These are phyloP conservation scores for Phytophthora cactorum DNA, from an alignment of 352 stramenopile genomes.

Conservation along the genomic window DNA sequence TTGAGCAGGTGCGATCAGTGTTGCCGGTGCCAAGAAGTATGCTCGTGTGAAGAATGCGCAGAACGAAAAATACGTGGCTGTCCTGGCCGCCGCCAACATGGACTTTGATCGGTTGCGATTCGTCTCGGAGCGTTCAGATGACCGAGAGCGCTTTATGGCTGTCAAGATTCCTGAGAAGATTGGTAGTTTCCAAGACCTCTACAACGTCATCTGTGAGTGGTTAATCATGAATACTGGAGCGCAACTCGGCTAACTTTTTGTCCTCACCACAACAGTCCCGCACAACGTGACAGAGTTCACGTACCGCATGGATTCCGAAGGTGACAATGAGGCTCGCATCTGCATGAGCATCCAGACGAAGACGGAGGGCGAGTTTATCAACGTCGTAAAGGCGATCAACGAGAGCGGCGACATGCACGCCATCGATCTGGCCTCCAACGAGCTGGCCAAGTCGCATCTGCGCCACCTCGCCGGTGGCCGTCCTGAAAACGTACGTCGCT, in stretches of 20 bases:
- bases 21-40: constrained; percentile 97
- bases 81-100: constrained; percentile 99
- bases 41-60: constrained; percentile 49
- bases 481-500: constrained; percentile 57
- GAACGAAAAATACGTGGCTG: constrained; percentile 92
- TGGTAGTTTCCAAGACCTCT: constrained; percentile 90
- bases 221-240: background rate
- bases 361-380: constrained; percentile 61
- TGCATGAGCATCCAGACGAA: constrained; percentile 97
- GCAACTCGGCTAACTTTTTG: constrained; percentile 1
- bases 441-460: constrained; percentile 96
- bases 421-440: constrained; percentile 94
- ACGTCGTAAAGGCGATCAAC: constrained; percentile 78
- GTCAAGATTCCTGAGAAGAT: constrained; percentile 96
- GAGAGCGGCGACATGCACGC: constrained; percentile 86
- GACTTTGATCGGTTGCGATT: constrained; percentile 99
- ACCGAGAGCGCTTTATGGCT: constrained; percentile 95
- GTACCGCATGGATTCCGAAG: constrained; percentile 92
- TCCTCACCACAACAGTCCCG: constrained; percentile 47
- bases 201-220: constrained; percentile 77
- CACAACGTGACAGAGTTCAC: constrained; percentile 97
- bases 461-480: constrained; percentile 96
- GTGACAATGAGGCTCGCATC: constrained; percentile 88
- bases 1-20: constrained; percentile 91
- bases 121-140: constrained; percentile 89